These are phyloP conservation scores for Sphaerulina musiva DNA, from an alignment of 2,329 filamentous ascomycete species.

Conservation along the genomic window DNA sequence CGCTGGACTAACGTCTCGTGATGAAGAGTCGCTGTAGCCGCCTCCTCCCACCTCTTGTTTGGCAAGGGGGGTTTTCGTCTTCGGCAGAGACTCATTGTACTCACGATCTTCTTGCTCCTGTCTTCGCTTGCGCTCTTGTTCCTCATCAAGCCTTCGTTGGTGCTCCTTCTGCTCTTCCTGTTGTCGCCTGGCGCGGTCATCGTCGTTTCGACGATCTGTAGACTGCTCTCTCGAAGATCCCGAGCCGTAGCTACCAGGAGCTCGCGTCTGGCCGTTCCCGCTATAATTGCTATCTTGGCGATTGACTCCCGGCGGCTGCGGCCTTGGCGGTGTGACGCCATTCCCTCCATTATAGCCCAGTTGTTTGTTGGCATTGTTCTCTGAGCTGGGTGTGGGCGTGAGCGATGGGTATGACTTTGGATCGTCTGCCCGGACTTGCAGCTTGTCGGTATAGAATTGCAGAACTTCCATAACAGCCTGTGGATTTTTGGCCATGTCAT, in stretches of 20 bases:
- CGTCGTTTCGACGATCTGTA: conserved; percentile 33
- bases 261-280: conserved; percentile 21
- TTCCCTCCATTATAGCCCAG: conserved; percentile 43
- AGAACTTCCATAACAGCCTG: conserved; percentile 66
- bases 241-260: conserved; percentile 20
- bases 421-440: conserved; percentile 68
- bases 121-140: conserved; percentile 44
- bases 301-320: conserved; percentile 40
- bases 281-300: conserved; percentile 43
- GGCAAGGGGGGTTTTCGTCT: conserved; percentile 70
- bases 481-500: conserved; percentile 96
- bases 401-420: conserved; percentile 61
- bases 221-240: conserved; percentile 23
- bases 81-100: conserved; percentile 83
- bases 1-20: conserved; percentile 40
- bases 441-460: conserved; percentile 74
- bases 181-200: conserved; percentile 34
- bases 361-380: conserved; percentile 42
- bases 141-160: conserved; percentile 39
- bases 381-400: conserved; percentile 59
- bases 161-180: conserved; percentile 37
- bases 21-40: conserved; percentile 44
- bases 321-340: conserved; percentile 45
- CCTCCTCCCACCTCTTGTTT: conserved; percentile 84
- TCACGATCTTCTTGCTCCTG: conserved; percentile 65